A percentile compares a stretch with the other conserved stretches of the same genome.
These are phyloP conservation scores for Primulina tabacum DNA, from an alignment of 257 asterid species.

Conservation along the genomic window DNA sequence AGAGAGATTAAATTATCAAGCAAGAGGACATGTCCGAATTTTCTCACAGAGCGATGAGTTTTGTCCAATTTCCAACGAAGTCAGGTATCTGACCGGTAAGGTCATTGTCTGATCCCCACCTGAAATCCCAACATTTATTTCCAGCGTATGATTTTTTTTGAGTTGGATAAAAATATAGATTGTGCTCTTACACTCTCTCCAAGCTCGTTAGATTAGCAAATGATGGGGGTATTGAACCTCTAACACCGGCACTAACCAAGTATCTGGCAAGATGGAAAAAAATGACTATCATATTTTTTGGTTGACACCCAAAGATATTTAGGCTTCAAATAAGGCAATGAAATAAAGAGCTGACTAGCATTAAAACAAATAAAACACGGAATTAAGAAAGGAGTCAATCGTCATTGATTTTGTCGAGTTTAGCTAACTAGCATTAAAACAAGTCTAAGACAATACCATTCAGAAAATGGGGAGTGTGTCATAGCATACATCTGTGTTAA, in stretches of 20 bases:
- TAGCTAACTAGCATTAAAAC: neutral
- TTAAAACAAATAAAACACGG: neutral
- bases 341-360: neutral
- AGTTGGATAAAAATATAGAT: neutral
- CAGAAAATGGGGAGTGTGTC: neutral
- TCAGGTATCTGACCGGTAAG: slow-evolving; percentile 64
- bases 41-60: slow-evolving; percentile 53
- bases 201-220: slow-evolving; percentile 40
- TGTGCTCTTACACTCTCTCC: slow-evolving; percentile 37
- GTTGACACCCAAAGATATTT: too few species aligned
- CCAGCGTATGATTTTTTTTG: slow-evolving; percentile 13
- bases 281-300: neutral
- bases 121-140: slow-evolving; percentile 31
- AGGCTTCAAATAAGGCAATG: neutral
- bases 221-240: slow-evolving; percentile 50
- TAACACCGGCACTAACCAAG: slow-evolving; percentile 48
- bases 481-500: slow-evolving; percentile 52
- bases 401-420: neutral
- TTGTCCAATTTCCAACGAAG: slow-evolving; percentile 62
- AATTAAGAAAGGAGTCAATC: neutral
- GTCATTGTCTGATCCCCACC: slow-evolving; percentile 62
- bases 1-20: neutral
- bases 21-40: neutral
- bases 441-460: neutral
- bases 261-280: slow-evolving; percentile 33